Evolutionary conservation across 148 eudicot genomes (phyloP).

Genomic region (Chenopodium berlandieri): DNA sequence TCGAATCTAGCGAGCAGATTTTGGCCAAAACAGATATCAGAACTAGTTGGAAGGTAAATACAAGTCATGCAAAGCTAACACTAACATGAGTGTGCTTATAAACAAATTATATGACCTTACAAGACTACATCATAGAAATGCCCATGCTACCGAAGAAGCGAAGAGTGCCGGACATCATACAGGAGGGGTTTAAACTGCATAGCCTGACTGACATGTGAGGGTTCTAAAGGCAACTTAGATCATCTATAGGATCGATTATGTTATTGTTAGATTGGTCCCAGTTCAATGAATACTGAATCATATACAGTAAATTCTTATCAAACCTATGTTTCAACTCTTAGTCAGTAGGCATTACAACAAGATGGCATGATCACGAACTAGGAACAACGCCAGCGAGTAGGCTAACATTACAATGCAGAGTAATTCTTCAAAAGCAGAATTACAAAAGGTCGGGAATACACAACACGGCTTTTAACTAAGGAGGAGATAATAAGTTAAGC

Average conservation of each 20-base stretch:
- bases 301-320: not conserved
- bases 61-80: not conserved
- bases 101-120: no score
- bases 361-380: not conserved
- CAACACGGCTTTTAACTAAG: not conserved
- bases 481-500: not conserved
- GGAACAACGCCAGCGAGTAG: not conserved
- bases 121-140: not conserved
- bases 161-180: no score
- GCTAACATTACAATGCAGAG: not conserved
- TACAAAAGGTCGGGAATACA: not conserved
- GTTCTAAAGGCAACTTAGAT: not conserved
- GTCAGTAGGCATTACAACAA: not conserved
- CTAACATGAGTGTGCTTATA: not conserved
- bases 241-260: not conserved
- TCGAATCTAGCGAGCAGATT: no score
- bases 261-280: not conserved
- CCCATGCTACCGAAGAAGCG: not conserved
- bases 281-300: not conserved
- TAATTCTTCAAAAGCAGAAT: not conserved
- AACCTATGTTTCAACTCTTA: not conserved
- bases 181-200: not conserved
- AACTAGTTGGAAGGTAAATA: not conserved
- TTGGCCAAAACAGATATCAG: not conserved
- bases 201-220: not conserved